Conservation (phyloP, 495 filamentous ascomycete species). For the Penicillium roqueforti region DNA sequence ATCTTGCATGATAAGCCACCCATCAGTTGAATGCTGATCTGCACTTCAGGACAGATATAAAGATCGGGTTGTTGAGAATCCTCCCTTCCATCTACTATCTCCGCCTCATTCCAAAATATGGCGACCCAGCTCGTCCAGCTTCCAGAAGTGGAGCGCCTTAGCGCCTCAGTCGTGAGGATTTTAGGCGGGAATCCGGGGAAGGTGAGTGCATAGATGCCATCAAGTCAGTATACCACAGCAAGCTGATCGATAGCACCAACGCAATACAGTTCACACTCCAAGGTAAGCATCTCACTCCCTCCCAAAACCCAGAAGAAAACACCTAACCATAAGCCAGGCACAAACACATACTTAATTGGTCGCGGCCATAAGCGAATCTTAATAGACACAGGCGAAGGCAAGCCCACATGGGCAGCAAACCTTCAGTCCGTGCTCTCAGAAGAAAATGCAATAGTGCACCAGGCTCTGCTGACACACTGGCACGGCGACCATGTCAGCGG, state of each 20-base stretch:
- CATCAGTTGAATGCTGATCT: neutral
- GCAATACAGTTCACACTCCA: conserved; percentile 47
- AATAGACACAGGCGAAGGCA: conserved; percentile 76
- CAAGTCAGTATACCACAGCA: neutral
- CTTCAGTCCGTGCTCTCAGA: conserved; percentile 58
- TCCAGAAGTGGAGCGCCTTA: conserved; percentile 63
- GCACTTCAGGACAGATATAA: neutral
- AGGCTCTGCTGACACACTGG: conserved; percentile 81
- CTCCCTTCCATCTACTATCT: neutral
- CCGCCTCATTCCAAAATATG: conserved; percentile 28
- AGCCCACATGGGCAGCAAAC: conserved; percentile 52
- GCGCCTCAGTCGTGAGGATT: conserved; percentile 64
- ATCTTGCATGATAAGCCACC: neutral
- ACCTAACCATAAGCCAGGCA: conserved; percentile 45
- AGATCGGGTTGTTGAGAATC: neutral
- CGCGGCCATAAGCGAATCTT: conserved; percentile 62
- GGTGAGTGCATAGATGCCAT: conserved; percentile 33
- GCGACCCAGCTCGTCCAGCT: conserved; percentile 48
- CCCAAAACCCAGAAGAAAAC: neutral
- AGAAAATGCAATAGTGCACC: conserved; percentile 61
- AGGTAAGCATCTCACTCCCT: conserved; percentile 30
- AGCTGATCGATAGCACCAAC: conserved; percentile 2
- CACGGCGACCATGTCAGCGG: conserved; percentile 83
- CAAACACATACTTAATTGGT: conserved; percentile 85
- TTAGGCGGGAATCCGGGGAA: conserved; percentile 80